Evolutionary conservation across 768 basidiomycete species (phyloP).

Genomic region (Leccinum pellstonianum): DNA sequence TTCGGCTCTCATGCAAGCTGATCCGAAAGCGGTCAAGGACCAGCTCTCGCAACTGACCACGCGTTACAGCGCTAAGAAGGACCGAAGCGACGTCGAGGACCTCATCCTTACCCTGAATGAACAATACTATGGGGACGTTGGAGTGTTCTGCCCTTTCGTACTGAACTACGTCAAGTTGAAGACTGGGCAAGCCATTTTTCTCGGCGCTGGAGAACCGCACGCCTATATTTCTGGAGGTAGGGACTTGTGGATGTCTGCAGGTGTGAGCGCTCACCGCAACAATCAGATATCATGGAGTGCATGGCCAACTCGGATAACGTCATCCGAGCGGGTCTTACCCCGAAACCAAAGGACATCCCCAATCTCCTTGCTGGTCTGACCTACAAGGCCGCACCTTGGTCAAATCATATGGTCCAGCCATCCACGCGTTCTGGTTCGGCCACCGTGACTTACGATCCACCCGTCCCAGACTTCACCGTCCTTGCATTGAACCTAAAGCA

Average conservation of each 20-base stretch:
- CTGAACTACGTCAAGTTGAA: conserved; percentile 81
- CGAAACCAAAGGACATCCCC: conserved; percentile 91
- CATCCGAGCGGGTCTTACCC: conserved; percentile 96
- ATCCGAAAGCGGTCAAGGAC: conserved; percentile 45
- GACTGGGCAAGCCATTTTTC: conserved; percentile 89
- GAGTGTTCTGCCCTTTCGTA: conserved; percentile 87
- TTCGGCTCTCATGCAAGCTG: conserved; percentile 81
- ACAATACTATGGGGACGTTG: conserved; percentile 92
- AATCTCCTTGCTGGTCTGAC: conserved; percentile 88
- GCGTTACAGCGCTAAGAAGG: conserved; percentile 54
- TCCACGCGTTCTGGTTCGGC: conserved; percentile 41
- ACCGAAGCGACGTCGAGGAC: conserved; percentile 50
- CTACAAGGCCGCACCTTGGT: conserved; percentile 68
- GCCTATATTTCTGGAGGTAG: conserved; percentile 92
- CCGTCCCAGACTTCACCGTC: conserved; percentile 92
- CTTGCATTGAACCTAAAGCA: conserved; percentile 53
- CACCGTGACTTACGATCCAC: conserved; percentile 80
- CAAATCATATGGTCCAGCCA: conserved; percentile 70
- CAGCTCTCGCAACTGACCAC: conserved; percentile 57
- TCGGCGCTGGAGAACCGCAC: conserved; percentile 95
- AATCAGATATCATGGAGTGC: conserved; percentile 92
- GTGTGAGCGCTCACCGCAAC: conserved; percentile 1
- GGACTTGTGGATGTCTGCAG: conserved; percentile 19
- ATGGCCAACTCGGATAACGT: conserved; percentile 99
- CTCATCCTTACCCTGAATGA: conserved; percentile 60